Percentiles rank a stretch among this genome's conserved stretches.
Evolutionary conservation across 1,284 basidiomycete species (phyloP).

Genomic region (Papiliotrema nemorosa): DNA sequence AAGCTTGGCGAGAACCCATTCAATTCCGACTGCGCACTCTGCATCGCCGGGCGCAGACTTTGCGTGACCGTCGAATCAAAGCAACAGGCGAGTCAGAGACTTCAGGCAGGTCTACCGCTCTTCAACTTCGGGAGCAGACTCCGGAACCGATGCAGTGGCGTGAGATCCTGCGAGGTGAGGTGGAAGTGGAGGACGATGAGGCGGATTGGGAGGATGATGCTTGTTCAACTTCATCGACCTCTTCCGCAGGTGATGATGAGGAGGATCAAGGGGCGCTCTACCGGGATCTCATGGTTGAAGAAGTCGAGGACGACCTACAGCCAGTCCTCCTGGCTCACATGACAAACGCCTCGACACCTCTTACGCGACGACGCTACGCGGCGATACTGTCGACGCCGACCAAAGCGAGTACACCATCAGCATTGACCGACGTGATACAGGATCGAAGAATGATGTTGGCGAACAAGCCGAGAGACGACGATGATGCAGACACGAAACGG

Average conservation of each 20-base stretch:
- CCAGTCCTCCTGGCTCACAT: slow-evolving; percentile 47
- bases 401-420: slow-evolving; percentile 1
- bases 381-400: slow-evolving; percentile 24
- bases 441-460: slow-evolving; percentile 16
- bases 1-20: slow-evolving; percentile 31
- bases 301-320: slow-evolving; percentile 23
- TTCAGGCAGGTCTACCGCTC: not conserved
- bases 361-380: slow-evolving; percentile 43
- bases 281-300: slow-evolving; percentile 24
- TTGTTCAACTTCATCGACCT: slow-evolving; percentile 13
- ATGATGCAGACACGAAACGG: slow-evolving; percentile 40
- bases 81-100: not conserved
- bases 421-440: slow-evolving; percentile 16
- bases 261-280: slow-evolving; percentile 20
- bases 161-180: slow-evolving; percentile 18
- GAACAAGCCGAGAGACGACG: slow-evolving; percentile 20
- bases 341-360: slow-evolving; percentile 28
- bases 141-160: slow-evolving; percentile 1
- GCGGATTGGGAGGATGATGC: slow-evolving; percentile 31
- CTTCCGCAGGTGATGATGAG: slow-evolving; percentile 6
- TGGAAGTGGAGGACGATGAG: slow-evolving; percentile 34
- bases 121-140: not conserved
- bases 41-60: not conserved
- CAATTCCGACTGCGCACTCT: slow-evolving; percentile 6
- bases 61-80: not conserved